Percentiles rank a stretch among this genome's conserved stretches.
These are phyloP conservation scores for Plenodomus lindquistii DNA, from an alignment of 2,329 filamentous ascomycete genomes.

Conservation along the genomic window DNA sequence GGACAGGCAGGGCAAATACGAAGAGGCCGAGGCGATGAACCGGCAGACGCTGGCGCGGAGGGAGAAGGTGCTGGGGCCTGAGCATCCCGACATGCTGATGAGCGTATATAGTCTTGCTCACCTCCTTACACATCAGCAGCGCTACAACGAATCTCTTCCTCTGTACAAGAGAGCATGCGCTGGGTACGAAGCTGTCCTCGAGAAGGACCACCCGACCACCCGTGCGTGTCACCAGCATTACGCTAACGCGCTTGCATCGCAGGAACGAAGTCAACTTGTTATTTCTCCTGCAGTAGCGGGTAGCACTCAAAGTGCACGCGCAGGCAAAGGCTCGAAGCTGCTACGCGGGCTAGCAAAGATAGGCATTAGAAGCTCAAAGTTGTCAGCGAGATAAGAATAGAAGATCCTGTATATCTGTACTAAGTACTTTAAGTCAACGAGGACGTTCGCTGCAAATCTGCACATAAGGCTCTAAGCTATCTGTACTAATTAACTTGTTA, in stretches of 20 bases:
- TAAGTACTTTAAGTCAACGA: background rate
- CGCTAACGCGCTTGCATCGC: background rate
- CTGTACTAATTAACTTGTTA: background rate
- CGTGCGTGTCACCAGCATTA: conserved; percentile 1
- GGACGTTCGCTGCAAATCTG: background rate
- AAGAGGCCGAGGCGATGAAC: conserved; percentile 2
- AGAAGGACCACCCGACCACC: conserved; percentile 4
- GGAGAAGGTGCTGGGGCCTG: conserved; percentile 7
- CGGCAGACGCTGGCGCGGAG: conserved; percentile 1
- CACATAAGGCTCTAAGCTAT: background rate
- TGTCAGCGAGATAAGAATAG: background rate
- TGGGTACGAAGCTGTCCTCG: conserved; percentile 4
- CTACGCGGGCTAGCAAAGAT: conserved; percentile 3
- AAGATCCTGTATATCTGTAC: background rate
- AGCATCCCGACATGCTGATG: conserved; percentile 7
- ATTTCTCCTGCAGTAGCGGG: background rate
- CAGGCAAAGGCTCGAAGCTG: conserved; percentile 1
- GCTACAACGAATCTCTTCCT: conserved; percentile 3
- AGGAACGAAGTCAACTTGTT: background rate
- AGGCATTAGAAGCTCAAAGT: conserved; percentile 2
- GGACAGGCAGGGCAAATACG: conserved; percentile 1
- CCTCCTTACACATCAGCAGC: conserved; percentile 1
- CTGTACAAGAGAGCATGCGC: conserved; percentile 7
- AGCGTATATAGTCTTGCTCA: conserved; percentile 6
- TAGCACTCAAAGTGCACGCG: background rate